Conservation (phyloP, 345 rosid species). For the Arabidopsis suecica region DNA sequence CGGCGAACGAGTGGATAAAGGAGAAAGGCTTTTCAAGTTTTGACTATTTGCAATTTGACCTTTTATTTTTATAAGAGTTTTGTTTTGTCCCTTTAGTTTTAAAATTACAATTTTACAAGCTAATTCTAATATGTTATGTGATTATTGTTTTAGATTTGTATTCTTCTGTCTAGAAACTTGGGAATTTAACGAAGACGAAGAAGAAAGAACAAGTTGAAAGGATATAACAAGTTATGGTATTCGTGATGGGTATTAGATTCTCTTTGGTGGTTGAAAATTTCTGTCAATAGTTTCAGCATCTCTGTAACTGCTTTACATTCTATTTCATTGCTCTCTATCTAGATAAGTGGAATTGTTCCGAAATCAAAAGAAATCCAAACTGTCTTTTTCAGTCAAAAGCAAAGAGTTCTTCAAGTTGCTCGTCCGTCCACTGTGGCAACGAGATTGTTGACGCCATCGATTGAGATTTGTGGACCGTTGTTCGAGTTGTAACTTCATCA, state of each 20-base stretch:
- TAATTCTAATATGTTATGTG: too few species aligned
- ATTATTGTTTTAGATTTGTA: too few species aligned
- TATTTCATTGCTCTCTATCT: neutral
- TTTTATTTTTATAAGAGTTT: neutral
- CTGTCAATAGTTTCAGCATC: neutral
- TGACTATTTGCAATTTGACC: conserved; percentile 13
- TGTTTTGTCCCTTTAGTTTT: neutral
- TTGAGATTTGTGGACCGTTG: conserved; percentile 36
- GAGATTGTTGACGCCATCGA: conserved; percentile 39
- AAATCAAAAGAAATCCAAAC: neutral
- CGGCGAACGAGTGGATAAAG: conserved; percentile 40
- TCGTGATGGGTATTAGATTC: neutral
- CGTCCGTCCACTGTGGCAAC: conserved; percentile 83
- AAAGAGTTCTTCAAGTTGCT: conserved; percentile 80
- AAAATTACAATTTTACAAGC: neutral
- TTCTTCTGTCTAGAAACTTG: too few species aligned
- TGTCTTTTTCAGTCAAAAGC: conserved; percentile 55
- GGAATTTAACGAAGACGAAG: too few species aligned
- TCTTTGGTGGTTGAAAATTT: neutral
- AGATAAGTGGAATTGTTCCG: conserved; percentile 14
- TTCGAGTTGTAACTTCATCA: conserved; percentile 20
- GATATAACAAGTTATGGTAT: neutral
- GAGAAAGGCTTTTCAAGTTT: conserved; percentile 3
- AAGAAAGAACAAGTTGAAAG: too few species aligned
- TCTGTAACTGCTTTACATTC: conserved; percentile 7